Evolutionary conservation across 169 alveolate species (phyloP).

Genomic region (Plasmodium yoelii): DNA sequence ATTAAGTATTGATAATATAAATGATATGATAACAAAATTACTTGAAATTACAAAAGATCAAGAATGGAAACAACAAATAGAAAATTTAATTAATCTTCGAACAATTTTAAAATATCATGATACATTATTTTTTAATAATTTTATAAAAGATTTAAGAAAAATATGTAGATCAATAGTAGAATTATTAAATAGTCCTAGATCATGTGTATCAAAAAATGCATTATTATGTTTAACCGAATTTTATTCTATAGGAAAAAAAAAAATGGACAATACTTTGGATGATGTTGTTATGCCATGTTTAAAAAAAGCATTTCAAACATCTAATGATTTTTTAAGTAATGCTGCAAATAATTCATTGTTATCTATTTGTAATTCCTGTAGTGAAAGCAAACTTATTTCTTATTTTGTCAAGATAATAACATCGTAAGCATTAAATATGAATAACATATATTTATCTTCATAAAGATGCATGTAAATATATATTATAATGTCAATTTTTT

Average conservation of each 20-base stretch:
- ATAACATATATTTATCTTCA: not conserved
- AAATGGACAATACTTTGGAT: slow-evolving; percentile 65
- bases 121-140: slow-evolving; percentile 61
- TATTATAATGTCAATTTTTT: not conserved
- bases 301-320: slow-evolving; percentile 72
- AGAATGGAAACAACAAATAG: slow-evolving; percentile 75
- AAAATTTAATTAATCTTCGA: slow-evolving; percentile 62
- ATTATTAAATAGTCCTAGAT: slow-evolving; percentile 70
- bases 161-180: slow-evolving; percentile 44
- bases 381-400: slow-evolving; percentile 61
- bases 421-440: slow-evolving; percentile 28
- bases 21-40: slow-evolving; percentile 39
- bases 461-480: not conserved
- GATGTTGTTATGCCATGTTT: slow-evolving; percentile 66
- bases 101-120: slow-evolving; percentile 55
- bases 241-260: slow-evolving; percentile 65
- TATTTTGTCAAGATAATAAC: slow-evolving; percentile 60
- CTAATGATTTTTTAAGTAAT: slow-evolving; percentile 62
- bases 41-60: slow-evolving; percentile 46
- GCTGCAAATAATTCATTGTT: slow-evolving; percentile 73
- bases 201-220: slow-evolving; percentile 73
- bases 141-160: slow-evolving; percentile 53
- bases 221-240: slow-evolving; percentile 69
- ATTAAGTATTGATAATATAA: slow-evolving; percentile 30
- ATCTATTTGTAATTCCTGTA: slow-evolving; percentile 67